These are phyloP conservation scores for Apophysomyces variabilis DNA, from an alignment of 371 early-diverging fungal species.

Conservation along the genomic window DNA sequence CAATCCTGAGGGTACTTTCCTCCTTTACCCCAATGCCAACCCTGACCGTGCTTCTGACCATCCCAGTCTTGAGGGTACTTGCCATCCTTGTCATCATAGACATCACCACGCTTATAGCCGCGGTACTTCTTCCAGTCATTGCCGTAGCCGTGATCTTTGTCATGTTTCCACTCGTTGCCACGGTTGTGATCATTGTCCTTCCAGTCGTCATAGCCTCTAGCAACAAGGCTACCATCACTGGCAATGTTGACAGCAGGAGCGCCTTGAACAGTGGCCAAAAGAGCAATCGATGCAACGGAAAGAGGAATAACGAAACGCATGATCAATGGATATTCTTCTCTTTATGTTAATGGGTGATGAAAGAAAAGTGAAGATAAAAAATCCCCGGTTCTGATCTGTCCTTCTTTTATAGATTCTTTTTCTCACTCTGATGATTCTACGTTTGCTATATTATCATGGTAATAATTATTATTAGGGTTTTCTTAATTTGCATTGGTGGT, in stretches of 20 bases:
- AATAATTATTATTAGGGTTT: not conserved
- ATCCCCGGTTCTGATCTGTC: no score
- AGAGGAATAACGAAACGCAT: not conserved
- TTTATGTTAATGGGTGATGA: not conserved
- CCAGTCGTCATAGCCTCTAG: not conserved
- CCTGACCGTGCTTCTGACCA: not conserved
- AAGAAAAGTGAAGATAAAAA: not conserved
- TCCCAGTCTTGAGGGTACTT: not conserved
- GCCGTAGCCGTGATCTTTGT: not conserved
- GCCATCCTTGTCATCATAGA: not conserved
- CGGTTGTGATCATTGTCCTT: not conserved
- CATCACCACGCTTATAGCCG: not conserved
- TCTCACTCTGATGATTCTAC: no score
- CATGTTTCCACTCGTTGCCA: no score
- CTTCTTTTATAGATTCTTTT: no score
- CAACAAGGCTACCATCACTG: not conserved
- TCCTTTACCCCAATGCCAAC: constrained; percentile 8
- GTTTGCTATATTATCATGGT: no score
- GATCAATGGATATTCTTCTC: not conserved
- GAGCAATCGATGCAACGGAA: constrained; percentile 6
- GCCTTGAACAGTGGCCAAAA: constrained; percentile 1
- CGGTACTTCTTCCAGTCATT: not conserved
- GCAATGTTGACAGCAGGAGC: not conserved
- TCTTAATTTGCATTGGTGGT: not conserved
- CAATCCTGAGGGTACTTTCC: not conserved